Evolutionary conservation across 495 filamentous ascomycete species (phyloP).

Genomic region (Tricharina praecox): DNA sequence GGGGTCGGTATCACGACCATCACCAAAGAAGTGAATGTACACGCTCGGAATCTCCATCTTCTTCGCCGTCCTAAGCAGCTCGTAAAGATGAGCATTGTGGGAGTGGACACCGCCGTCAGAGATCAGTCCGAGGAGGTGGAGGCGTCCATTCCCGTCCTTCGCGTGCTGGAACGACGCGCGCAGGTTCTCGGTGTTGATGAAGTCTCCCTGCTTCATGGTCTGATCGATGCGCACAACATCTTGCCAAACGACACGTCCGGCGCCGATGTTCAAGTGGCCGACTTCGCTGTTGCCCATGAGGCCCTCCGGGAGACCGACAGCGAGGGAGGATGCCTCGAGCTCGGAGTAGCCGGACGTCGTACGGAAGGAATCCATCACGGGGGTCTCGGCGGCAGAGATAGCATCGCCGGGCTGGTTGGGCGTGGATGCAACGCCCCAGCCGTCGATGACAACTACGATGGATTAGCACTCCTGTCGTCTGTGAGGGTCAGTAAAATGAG

Average conservation of each 20-base stretch:
- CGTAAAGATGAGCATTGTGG: constrained; percentile 82
- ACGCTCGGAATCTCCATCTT: constrained; percentile 71
- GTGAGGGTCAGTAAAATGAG: too few species aligned
- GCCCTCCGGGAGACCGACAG: constrained; percentile 87
- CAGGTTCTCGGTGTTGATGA: constrained; percentile 63
- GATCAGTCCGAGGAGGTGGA: constrained; percentile 78
- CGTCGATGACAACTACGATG: constrained; percentile 99
- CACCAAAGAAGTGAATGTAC: constrained; percentile 97
- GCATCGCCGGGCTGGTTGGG: constrained; percentile 77
- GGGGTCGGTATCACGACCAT: constrained; percentile 93
- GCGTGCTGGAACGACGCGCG: constrained; percentile 60
- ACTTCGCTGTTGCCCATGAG: constrained; percentile 99
- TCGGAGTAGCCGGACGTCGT: constrained; percentile 63
- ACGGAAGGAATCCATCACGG: constrained; percentile 72
- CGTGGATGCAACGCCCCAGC: constrained; percentile 78
- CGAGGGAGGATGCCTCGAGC: constrained; percentile 87
- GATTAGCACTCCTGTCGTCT: too few species aligned
- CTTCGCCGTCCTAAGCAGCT: constrained; percentile 74
- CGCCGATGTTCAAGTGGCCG: constrained; percentile 95
- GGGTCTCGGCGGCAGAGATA: constrained; percentile 80
- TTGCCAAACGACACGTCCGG: constrained; percentile 95
- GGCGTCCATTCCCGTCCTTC: constrained; percentile 73
- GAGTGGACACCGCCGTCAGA: constrained; percentile 94
- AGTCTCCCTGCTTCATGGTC: constrained; percentile 73
- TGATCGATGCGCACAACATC: constrained; percentile 96